Base-by-base conservation (phyloP, 2,329 filamentous ascomycete species). In the Ophiostoma piceae region DNA sequence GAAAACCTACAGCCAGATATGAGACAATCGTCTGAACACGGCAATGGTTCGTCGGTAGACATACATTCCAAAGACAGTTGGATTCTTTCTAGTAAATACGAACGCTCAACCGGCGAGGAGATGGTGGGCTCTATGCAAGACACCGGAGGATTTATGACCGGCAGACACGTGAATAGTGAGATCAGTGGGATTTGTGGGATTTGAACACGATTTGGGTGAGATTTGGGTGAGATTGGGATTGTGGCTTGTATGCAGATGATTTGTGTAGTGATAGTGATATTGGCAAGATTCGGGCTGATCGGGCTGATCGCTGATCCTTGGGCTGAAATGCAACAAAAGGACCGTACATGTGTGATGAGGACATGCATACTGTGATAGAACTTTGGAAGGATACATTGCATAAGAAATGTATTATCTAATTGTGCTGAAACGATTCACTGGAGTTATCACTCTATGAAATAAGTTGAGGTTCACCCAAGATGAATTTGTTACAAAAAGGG, bases 121-220 rank as follows among this genome's bases (percentile, higher is more conserved):
- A 9, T 26, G 51, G 51, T 57, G 51, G 51, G 51, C 16, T 57
- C n/a, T 57, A 57, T 47, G 16, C 43, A 47, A 47, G 43, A 47
- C 43, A 47, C n/a, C 51, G 51, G 51, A 57, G 22, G 51, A 57
- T 57, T 57, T 26, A 57, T 57, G 51, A 57, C 51, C n/a, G 51
- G 51, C 51, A 57, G 51, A 57, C 51, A 57, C 51, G 51, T 57
- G 51, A 57, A 14, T 22, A n/a, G 47, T 54, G 47, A 22, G 47
- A 54, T 54, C 22, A 29, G 26, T 29, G 26, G 26, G 26, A 29
- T 35, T 35, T 5, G 35, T 35, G 35, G 8, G 35, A 35, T 35
- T 35, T 35, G 8, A 35, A 8, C 35, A 35, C 35, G 35, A 35
- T 35, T 35, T 6, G 35, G 8, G 35, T 35, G 35, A 35, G 35